Evolutionary conservation across 2,329 filamentous ascomycete species (phyloP).

Genomic region (Celoporthe dispersa): DNA sequence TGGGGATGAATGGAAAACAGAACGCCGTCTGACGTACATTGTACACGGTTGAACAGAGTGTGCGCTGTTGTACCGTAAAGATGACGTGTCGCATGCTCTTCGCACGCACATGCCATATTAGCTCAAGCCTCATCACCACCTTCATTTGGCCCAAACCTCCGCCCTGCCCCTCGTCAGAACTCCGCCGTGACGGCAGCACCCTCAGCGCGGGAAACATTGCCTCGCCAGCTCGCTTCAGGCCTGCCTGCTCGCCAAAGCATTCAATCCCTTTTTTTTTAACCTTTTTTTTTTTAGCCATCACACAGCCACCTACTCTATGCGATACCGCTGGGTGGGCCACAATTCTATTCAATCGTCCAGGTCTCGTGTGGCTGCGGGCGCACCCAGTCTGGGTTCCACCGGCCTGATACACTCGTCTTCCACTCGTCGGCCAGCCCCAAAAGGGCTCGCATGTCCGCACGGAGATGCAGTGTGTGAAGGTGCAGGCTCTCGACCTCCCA

Average conservation of each 20-base stretch:
- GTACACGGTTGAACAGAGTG: neutral
- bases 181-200: neutral
- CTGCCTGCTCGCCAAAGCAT: neutral
- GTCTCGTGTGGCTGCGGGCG: neutral
- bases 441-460: neutral
- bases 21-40: neutral
- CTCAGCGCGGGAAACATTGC: neutral
- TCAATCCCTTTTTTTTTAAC: neutral
- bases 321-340: neutral
- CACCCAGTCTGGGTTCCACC: conserved; percentile 9
- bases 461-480: neutral
- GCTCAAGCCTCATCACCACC: neutral
- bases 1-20: neutral
- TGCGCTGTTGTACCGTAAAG: neutral
- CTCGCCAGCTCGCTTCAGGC: neutral
- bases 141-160: neutral
- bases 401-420: conserved; percentile 15
- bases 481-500: neutral
- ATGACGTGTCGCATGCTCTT: neutral
- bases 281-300: too few species aligned
- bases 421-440: neutral
- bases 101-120: neutral
- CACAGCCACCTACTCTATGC: neutral
- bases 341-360: neutral
- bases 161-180: neutral